Conservation (phyloP, 2,329 filamentous ascomycete species). For the Elsinoe perseae region DNA sequence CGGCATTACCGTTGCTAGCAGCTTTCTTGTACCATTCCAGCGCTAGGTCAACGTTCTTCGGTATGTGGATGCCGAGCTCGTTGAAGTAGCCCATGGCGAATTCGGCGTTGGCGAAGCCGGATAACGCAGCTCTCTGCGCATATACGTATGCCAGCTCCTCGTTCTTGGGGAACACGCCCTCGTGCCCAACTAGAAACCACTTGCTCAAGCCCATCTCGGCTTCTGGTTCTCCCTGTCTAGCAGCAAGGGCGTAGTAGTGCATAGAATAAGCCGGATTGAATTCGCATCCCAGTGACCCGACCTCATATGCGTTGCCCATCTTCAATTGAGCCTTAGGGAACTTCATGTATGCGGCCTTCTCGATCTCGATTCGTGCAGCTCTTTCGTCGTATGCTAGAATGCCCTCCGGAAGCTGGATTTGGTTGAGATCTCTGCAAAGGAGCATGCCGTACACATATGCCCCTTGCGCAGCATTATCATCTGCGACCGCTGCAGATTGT, state of each 20-base stretch:
- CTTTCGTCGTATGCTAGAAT: constrained; percentile 64
- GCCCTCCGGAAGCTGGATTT: constrained; percentile 69
- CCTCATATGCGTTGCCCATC: constrained; percentile 92
- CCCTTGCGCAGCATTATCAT: constrained; percentile 94
- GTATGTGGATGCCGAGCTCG: constrained; percentile 88
- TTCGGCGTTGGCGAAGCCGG: constrained; percentile 79
- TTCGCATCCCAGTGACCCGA: constrained; percentile 87
- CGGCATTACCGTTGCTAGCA: constrained; percentile 82
- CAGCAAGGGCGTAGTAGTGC: constrained; percentile 91
- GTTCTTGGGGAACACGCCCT: constrained; percentile 88
- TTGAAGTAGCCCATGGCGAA: constrained; percentile 97
- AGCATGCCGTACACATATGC: constrained; percentile 89
- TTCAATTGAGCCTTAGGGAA: constrained; percentile 96
- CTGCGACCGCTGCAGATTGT: constrained; percentile 73
- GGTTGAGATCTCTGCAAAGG: constrained; percentile 80
- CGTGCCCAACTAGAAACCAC: constrained; percentile 96
- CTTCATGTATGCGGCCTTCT: constrained; percentile 91
- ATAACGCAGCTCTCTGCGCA: constrained; percentile 74
- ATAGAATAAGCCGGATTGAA: constrained; percentile 88
- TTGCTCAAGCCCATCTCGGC: constrained; percentile 95
- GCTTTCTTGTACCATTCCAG: constrained; percentile 85
- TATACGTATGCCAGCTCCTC: constrained; percentile 89
- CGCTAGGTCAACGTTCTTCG: constrained; percentile 74
- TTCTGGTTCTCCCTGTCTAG: constrained; percentile 84
- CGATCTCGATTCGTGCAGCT: constrained; percentile 76